These are phyloP conservation scores for Cladosporium velox DNA, from an alignment of 2,329 filamentous ascomycete genomes.

Conservation along the genomic window DNA sequence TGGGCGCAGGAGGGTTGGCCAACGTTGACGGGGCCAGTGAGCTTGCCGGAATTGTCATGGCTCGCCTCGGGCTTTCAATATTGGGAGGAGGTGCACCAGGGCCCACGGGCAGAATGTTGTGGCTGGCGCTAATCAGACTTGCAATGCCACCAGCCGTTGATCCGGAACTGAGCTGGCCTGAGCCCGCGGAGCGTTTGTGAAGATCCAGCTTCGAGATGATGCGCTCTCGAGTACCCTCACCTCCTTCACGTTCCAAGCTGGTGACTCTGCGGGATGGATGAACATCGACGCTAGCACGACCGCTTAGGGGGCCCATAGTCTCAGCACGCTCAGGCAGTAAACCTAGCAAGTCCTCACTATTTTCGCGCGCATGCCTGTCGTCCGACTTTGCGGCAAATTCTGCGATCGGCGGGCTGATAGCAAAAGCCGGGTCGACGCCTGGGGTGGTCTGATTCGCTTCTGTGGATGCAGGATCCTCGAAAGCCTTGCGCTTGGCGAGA, in stretches of 20 bases:
- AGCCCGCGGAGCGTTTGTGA: constrained; percentile 72
- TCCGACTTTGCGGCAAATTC: constrained; percentile 83
- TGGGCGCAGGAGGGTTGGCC: constrained; percentile 78
- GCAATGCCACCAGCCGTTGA: constrained; percentile 69
- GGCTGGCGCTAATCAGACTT: constrained; percentile 80
- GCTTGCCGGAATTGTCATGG: constrained; percentile 54
- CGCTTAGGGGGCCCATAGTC: constrained; percentile 43
- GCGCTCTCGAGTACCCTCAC: constrained; percentile 74
- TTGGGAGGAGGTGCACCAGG: constrained; percentile 44
- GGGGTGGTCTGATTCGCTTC: constrained; percentile 44
- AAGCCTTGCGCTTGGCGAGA: constrained; percentile 85
- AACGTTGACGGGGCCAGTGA: constrained; percentile 79
- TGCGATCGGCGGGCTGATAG: constrained; percentile 83
- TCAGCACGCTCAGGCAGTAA: constrained; percentile 60
- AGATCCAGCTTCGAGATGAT: constrained; percentile 93
- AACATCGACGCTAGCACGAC: constrained; percentile 74
- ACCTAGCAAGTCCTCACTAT: constrained; percentile 59
- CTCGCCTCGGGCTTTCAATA: constrained; percentile 27
- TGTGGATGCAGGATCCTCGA: constrained; percentile 68
- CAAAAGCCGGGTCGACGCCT: constrained; percentile 73
- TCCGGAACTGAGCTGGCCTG: constrained; percentile 27
- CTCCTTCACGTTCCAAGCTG: constrained; percentile 48
- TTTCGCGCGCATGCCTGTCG: constrained; percentile 62
- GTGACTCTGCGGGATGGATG: constrained; percentile 49
- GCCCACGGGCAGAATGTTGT: constrained; percentile 71